Base-by-base conservation (phyloP, 2,329 filamentous ascomycete species). In the Phaeoacremonium minimum region DNA sequence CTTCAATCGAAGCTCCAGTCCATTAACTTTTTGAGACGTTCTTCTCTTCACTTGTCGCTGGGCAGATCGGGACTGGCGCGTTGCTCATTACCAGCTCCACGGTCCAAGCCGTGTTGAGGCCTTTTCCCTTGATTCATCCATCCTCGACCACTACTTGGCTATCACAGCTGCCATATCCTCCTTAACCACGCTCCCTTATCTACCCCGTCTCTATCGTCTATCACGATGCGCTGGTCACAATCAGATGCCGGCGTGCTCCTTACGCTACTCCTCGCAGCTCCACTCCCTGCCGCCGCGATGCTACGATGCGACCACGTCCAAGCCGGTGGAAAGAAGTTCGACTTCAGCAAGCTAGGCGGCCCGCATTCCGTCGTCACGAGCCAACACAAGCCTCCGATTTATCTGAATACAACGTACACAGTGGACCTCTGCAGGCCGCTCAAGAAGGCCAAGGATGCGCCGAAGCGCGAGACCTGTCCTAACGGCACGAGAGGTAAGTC, bases 331-430 rank as follows among this genome's bases (percentile, higher is more conserved):
- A 68, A 75, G 42, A 69, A 64, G 18, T 90, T 84, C 58, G 71
- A 89, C 59, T 66, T 91, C 18, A 66, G 66, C 17, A 59, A 69
- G 44, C 73, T 90, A 7, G 68, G 64, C 6, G 86, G 85, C 2
- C 81, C 83, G 20, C 83, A 84, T 56, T 77, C 80, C 0, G 80
- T 88, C 26, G 71, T 87, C 37, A 77, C 77, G 33, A 69, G 66
- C 51, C 69, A 68, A 47, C 66, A 70, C 44, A 60, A 71, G 20
- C 70, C 71, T 15, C 71, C 67, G 13, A 67, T 69, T 13, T 66
- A 76, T 18, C 70, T 68, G 42, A 93, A 93, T 58, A 87, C 80
- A 17, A 91, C 87, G 30, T 94, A 88, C 59, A 90, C 86, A 1
- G 56, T 94, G 39, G 85, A 94, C 51, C 70, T 94, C 33, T 95